A percentile compares a stretch with the other conserved stretches of the same genome.
These are phyloP conservation scores for Penicillium verrucosum DNA, from an alignment of 2,329 filamentous ascomycete genomes.

Conservation along the genomic window DNA sequence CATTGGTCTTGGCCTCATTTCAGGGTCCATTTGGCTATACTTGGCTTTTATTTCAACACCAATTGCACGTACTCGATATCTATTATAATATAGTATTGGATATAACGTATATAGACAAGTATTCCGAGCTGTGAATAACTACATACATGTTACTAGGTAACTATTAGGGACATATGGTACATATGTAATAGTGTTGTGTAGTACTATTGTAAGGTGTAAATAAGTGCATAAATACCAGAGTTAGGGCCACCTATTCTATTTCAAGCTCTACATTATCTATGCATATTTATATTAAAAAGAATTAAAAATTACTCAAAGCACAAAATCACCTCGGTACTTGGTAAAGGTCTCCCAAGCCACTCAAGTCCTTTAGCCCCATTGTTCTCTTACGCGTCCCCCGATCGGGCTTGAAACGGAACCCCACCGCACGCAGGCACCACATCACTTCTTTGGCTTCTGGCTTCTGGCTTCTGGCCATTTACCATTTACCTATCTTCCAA, in stretches of 20 bases:
- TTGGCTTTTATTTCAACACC: background rate
- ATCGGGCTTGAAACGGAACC: slow-evolving; percentile 29
- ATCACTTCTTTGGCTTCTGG: slow-evolving; percentile 3
- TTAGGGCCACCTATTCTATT: background rate
- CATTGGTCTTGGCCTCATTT: slow-evolving; percentile 2
- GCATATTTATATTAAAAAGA: background rate
- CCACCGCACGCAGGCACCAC: slow-evolving; percentile 28
- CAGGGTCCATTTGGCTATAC: slow-evolving; percentile 1
- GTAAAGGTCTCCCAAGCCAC: background rate
- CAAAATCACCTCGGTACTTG: background rate
- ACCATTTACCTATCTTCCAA: background rate
- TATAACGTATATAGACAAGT: background rate
- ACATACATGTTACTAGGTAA: background rate
- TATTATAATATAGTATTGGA: background rate
- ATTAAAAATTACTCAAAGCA: background rate
- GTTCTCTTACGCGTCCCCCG: slow-evolving; percentile 26
- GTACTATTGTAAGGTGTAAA: background rate
- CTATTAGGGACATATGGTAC: too few relatives aligned
- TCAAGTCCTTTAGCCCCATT: slow-evolving; percentile 11
- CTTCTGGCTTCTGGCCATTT: slow-evolving; percentile 2
- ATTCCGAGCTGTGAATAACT: background rate
- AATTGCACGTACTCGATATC: background rate
- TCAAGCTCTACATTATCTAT: background rate
- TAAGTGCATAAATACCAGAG: background rate
- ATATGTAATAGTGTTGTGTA: background rate